phyloP scores from a whole-genome alignment of 2,329 filamentous ascomycete species.

The Diaporthe australafricana region DNA sequence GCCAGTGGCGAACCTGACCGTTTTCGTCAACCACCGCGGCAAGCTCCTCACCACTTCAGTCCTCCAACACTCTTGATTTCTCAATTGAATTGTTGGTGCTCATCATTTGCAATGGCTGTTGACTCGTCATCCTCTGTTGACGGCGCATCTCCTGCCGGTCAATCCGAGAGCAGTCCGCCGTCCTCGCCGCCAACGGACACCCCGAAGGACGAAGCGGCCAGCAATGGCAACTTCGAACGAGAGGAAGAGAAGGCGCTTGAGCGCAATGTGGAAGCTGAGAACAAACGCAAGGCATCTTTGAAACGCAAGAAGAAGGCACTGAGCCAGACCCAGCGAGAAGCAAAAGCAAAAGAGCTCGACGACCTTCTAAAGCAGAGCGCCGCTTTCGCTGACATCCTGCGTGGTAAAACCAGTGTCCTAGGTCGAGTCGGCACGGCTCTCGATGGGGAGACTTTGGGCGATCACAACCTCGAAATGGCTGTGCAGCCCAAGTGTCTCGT shows the following conservation, averaged over 20 bases:
- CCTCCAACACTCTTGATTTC: not conserved
- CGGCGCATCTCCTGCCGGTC: conserved; percentile 4
- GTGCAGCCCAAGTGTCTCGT: conserved; percentile 84
- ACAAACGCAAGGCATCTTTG: conserved; percentile 52
- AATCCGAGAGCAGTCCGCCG: conserved; percentile 46
- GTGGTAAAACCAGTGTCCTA: conserved; percentile 71
- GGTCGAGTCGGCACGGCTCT: conserved; percentile 71
- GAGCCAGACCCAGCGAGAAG: conserved; percentile 65
- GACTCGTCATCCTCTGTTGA: conserved; percentile 15
- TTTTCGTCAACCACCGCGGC: not conserved
- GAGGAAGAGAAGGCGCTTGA: conserved; percentile 60
- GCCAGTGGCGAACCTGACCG: conserved; percentile 5
- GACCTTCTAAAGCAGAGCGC: conserved; percentile 69
- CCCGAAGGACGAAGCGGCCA: conserved; percentile 40
- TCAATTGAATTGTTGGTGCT: not conserved
- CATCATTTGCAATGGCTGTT: conserved; percentile 25
- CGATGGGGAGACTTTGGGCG: conserved; percentile 69
- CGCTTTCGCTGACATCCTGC: conserved; percentile 72
- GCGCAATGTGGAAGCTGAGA: conserved; percentile 61
- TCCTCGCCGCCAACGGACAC: conserved; percentile 51
- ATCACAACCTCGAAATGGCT: conserved; percentile 80
- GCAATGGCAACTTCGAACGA: conserved; percentile 44
- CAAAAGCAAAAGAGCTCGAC: conserved; percentile 70
- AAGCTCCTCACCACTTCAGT: not conserved
- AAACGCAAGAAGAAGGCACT: conserved; percentile 62